phyloP scores from a whole-genome alignment of 208 protist species.

The Crithidia expoeki region DNA sequence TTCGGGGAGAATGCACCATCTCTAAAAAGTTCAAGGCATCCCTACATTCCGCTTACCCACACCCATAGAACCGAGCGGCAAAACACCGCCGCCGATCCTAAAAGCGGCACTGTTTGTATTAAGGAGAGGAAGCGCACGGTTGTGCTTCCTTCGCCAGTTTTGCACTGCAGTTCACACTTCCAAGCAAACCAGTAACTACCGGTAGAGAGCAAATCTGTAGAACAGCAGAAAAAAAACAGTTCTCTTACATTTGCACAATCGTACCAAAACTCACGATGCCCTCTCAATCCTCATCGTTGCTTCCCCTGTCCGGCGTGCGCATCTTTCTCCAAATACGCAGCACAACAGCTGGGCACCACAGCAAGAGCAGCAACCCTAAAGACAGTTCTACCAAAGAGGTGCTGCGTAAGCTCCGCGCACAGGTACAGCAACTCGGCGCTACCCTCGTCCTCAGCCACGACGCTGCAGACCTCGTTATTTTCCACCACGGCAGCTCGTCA shows the following conservation, averaged over 20 bases:
- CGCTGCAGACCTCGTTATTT: slow-evolving; percentile 61
- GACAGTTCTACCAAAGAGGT: slow-evolving; percentile 23
- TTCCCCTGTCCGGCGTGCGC: slow-evolving; percentile 48
- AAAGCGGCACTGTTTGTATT: not conserved
- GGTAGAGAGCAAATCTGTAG: not conserved
- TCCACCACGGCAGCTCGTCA: slow-evolving; percentile 44
- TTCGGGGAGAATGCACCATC: too few species aligned
- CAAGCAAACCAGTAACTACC: too few species aligned
- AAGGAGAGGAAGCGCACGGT: too few species aligned
- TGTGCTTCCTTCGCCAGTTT: too few species aligned
- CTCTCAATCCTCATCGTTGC: slow-evolving; percentile 5
- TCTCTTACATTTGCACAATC: too few species aligned
- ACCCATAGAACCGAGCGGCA: not conserved
- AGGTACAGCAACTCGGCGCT: slow-evolving; percentile 57
- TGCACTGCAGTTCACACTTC: too few species aligned
- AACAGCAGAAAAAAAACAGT: too few species aligned
- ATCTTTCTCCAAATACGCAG: slow-evolving; percentile 69
- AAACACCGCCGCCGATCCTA: not conserved
- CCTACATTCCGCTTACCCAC: not conserved
- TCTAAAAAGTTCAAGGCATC: too few species aligned
- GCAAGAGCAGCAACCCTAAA: not conserved
- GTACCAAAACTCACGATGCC: too few species aligned
- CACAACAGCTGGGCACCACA: not conserved
- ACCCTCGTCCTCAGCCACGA: slow-evolving; percentile 55
- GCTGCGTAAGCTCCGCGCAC: slow-evolving; percentile 22